Evolutionary conservation across 108 stramenopile genomes (phyloP).

Genomic region (Skeletonema potamos): DNA sequence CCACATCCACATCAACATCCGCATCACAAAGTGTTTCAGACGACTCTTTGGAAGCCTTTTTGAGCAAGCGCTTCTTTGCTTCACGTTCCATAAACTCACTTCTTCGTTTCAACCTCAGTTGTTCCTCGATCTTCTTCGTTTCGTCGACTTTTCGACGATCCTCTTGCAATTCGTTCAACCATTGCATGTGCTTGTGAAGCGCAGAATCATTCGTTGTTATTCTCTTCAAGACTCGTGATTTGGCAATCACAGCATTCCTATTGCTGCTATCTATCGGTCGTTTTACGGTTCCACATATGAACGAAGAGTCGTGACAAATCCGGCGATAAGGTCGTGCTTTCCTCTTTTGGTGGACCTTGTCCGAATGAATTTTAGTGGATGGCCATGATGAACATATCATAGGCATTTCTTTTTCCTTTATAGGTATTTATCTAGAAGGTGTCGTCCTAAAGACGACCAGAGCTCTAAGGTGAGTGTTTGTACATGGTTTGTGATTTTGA

Average conservation of each 20-base stretch:
- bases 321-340: background rate
- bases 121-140: conserved; percentile 41
- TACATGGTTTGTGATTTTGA: too few species aligned
- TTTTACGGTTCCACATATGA: conserved; percentile 28
- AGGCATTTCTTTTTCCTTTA: background rate
- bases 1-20: too few species aligned
- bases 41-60: conserved; percentile 4
- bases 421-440: too few species aligned
- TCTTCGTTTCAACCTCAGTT: conserved; percentile 18
- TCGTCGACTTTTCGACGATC: conserved; percentile 15
- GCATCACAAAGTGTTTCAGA: conserved; percentile 1
- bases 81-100: conserved; percentile 50
- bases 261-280: conserved; percentile 15
- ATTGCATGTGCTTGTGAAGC: conserved; percentile 34
- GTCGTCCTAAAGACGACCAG: too few species aligned
- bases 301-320: background rate
- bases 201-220: conserved; percentile 45
- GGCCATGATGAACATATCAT: conserved; percentile 12
- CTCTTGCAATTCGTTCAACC: conserved; percentile 42
- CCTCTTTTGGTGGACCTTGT: background rate
- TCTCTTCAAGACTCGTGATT: conserved; percentile 40
- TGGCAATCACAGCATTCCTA: conserved; percentile 23
- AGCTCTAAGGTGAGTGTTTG: too few species aligned
- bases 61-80: conserved; percentile 44
- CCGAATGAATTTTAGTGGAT: background rate